Evolutionary conservation across 2,329 filamentous ascomycete genomes (phyloP).

Genomic region (Elsinoe fawcettii): DNA sequence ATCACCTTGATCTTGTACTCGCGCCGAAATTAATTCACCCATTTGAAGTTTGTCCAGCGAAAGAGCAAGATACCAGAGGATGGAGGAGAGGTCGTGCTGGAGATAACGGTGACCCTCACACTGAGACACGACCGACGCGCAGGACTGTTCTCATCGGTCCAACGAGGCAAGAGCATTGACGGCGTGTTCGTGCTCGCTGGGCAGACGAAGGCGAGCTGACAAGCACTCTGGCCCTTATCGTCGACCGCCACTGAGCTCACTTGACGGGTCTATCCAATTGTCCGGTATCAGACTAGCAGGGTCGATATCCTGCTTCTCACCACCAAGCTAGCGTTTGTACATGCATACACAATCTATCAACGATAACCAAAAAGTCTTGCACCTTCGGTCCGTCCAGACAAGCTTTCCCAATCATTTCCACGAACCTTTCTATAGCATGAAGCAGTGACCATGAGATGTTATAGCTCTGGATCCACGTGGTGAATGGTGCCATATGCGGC

Average conservation of each 20-base stretch:
- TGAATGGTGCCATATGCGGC: neutral
- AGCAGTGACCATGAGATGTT: neutral
- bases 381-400: neutral
- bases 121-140: constrained; percentile 3
- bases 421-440: neutral
- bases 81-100: neutral
- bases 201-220: neutral
- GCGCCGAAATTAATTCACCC: neutral
- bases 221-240: neutral
- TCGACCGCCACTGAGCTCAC: neutral
- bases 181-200: neutral
- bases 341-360: neutral
- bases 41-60: neutral
- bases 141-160: neutral
- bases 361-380: neutral
- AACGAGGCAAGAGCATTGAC: neutral
- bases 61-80: neutral
- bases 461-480: neutral
- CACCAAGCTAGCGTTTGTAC: neutral
- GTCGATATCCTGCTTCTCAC: neutral
- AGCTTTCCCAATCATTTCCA: constrained; percentile 13
- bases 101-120: neutral
- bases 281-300: constrained; percentile 1
- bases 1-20: neutral
- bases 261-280: neutral